Evolutionary conservation across 805 yeast species (phyloP).

Genomic region (Spathaspora gorwiae): DNA sequence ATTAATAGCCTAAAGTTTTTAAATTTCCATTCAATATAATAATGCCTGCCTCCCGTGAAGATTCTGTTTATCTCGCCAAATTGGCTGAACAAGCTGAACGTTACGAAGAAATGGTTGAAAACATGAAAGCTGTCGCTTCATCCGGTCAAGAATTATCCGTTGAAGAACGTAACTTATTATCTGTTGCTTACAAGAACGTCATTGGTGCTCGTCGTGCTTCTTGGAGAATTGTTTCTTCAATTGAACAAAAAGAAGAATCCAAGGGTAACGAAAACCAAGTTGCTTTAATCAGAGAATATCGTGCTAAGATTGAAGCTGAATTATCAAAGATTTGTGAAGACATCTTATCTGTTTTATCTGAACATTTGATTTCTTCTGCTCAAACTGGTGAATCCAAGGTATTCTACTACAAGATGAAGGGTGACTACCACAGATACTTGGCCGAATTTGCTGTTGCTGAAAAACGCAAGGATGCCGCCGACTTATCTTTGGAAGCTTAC

Average conservation of each 20-base stretch:
- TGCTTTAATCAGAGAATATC: conserved; percentile 84
- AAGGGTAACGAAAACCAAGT: conserved; percentile 94
- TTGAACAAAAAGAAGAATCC: conserved; percentile 96
- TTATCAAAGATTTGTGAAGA: conserved; percentile 92
- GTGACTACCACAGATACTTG: conserved; percentile 98
- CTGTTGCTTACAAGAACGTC: conserved; percentile 97
- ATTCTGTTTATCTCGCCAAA: conserved; percentile 95
- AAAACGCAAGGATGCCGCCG: conserved; percentile 89
- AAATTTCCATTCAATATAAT: conserved; percentile 3
- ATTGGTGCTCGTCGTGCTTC: conserved; percentile 99
- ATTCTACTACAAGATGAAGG: conserved; percentile 98
- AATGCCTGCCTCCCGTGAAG: conserved; percentile 90
- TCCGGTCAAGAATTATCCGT: conserved; percentile 93
- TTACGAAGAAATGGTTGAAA: conserved; percentile 98
- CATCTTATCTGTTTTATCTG: conserved; percentile 79
- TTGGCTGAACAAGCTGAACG: conserved; percentile 99
- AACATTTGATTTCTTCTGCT: conserved; percentile 90
- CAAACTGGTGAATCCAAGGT: conserved; percentile 97
- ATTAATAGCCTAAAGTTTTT: too few species aligned
- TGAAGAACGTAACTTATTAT: conserved; percentile 94
- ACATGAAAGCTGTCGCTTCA: conserved; percentile 96
- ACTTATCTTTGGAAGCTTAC: conserved; percentile 89
- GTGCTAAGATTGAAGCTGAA: conserved; percentile 90
- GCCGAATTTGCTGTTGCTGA: conserved; percentile 94
- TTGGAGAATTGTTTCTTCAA: conserved; percentile 97